A percentile compares a stretch with the other conserved stretches of the same genome.
These are phyloP conservation scores for Leishmania braziliensis DNA, from an alignment of 208 protist genomes.

Conservation along the genomic window DNA sequence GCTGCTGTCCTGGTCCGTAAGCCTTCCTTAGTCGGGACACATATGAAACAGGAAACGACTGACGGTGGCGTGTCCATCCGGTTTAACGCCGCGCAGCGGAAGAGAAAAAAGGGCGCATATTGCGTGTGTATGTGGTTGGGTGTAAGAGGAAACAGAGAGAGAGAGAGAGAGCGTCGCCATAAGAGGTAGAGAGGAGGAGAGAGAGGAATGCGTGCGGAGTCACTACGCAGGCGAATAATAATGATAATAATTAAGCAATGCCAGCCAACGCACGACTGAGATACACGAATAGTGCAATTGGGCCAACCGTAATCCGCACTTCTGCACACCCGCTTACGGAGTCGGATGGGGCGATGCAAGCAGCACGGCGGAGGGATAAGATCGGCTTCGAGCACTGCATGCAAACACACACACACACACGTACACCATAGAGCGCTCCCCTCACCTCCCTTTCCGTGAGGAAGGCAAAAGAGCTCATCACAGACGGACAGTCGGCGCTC, in stretches of 20 bases:
- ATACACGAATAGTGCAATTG: neutral
- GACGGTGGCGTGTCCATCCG: neutral
- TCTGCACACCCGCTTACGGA: neutral
- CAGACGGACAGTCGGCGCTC: neutral
- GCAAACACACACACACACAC: neutral
- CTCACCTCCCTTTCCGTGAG: neutral
- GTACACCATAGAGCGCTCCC: neutral
- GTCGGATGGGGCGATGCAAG: neutral
- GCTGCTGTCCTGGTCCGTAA: neutral
- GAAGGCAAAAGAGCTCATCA: neutral
- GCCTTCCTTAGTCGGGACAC: neutral
- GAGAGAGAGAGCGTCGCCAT: neutral
- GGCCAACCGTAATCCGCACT: too few relatives aligned
- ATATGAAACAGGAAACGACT: neutral
- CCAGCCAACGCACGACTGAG: neutral
- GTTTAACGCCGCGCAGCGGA: neutral
- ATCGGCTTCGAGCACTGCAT: neutral
- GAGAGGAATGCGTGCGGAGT: neutral
- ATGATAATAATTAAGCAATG: neutral
- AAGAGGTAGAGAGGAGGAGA: neutral
- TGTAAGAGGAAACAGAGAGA: neutral
- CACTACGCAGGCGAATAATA: neutral
- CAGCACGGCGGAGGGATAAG: neutral
- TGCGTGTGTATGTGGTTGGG: neutral
- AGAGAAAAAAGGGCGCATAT: neutral